Evolutionary conservation across 2,329 filamentous ascomycete genomes (phyloP).

Genomic region (Xenoacremonium recifei): DNA sequence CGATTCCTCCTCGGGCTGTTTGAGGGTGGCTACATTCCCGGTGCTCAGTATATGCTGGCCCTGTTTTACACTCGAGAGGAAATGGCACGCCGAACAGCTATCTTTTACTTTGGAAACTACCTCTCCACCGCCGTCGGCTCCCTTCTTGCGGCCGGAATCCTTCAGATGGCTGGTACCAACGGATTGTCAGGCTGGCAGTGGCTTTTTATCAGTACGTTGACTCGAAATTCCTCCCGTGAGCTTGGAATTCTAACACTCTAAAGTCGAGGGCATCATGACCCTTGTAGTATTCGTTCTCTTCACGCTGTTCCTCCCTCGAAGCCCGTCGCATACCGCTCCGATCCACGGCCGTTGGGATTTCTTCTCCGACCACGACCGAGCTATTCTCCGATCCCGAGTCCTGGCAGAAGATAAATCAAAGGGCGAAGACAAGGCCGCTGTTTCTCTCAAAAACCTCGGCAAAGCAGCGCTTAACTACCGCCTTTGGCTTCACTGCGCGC

Average conservation of each 20-base stretch:
- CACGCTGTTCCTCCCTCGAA: too few species aligned
- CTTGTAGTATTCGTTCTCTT: conserved; percentile 16
- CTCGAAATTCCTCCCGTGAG: not conserved
- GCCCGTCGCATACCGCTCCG: too few species aligned
- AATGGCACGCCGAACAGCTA: conserved; percentile 10
- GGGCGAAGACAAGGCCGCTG: too few species aligned
- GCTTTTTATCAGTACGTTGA: conserved; percentile 15
- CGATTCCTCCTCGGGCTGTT: conserved; percentile 14
- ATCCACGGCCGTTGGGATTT: too few species aligned
- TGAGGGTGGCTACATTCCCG: conserved; percentile 15
- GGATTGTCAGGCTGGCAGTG: conserved; percentile 19
- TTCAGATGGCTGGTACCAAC: conserved; percentile 16
- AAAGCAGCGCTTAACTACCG: too few species aligned
- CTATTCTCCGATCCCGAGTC: too few species aligned
- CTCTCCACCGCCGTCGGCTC: conserved; percentile 17
- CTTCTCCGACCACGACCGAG: too few species aligned
- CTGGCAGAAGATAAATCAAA: too few species aligned
- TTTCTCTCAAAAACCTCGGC: too few species aligned
- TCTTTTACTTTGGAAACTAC: conserved; percentile 22
- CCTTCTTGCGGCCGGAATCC: conserved; percentile 13
- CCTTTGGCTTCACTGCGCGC: too few species aligned
- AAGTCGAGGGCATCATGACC: conserved; percentile 17
- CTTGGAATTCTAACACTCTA: not conserved
- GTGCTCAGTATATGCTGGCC: conserved; percentile 15
- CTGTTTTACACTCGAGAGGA: conserved; percentile 15